These are phyloP conservation scores for Aquilaria agallochum DNA, from an alignment of 441 rosid genomes.

Conservation along the genomic window DNA sequence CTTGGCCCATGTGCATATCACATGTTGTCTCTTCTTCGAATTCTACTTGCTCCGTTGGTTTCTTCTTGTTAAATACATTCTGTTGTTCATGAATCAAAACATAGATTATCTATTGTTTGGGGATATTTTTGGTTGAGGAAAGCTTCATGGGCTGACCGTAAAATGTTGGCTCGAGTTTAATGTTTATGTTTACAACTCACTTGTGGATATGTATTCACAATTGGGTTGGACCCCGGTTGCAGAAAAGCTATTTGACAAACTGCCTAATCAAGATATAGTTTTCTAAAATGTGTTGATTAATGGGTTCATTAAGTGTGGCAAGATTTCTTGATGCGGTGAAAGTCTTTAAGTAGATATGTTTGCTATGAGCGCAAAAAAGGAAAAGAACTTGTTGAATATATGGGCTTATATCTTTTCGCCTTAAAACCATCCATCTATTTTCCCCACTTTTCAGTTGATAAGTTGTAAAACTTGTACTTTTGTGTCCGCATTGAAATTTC, in stretches of 20 bases:
- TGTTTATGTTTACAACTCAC: slow-evolving; percentile 13
- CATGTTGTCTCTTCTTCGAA: too few species aligned
- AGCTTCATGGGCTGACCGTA: slow-evolving; percentile 12
- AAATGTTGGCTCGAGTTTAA: slow-evolving; percentile 15
- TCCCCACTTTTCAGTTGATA: too few species aligned
- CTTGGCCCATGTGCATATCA: too few species aligned
- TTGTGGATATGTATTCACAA: slow-evolving; percentile 13
- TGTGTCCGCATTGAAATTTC: too few species aligned
- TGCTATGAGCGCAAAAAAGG: too few species aligned
- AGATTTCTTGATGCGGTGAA: slow-evolving; percentile 14
- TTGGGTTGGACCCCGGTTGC: slow-evolving; percentile 6
- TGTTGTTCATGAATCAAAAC: too few species aligned
- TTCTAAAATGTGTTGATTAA: slow-evolving; percentile 13
- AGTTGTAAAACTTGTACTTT: too few species aligned
- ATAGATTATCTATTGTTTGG: neutral
- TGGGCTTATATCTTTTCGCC: too few species aligned
- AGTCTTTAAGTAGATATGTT: slow-evolving; percentile 5
- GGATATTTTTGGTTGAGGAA: slow-evolving; percentile 3
- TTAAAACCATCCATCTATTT: too few species aligned
- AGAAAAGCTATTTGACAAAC: slow-evolving; percentile 14
- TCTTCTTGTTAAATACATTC: too few species aligned
- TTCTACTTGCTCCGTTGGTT: too few species aligned
- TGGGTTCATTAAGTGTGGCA: slow-evolving; percentile 11
- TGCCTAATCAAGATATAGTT: slow-evolving; percentile 13
- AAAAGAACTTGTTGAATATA: too few species aligned